Conservation (phyloP, 805 yeast genomes). For the Brettanomyces custersianus region DNA sequence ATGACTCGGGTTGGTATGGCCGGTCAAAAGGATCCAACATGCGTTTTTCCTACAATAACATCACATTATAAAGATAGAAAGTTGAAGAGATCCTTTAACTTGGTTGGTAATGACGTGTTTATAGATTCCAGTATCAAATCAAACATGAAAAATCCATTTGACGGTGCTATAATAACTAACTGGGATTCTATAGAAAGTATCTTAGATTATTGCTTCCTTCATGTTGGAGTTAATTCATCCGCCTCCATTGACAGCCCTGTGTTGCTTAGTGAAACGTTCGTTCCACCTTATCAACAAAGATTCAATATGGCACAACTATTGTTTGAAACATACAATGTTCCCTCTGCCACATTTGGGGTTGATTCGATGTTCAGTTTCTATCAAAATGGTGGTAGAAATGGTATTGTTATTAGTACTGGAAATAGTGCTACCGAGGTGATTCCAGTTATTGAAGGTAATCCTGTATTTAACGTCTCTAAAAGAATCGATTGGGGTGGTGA, state of each 20-base stretch:
- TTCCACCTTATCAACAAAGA: conserved; percentile 63
- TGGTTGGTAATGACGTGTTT: conserved; percentile 76
- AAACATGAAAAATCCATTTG: conserved; percentile 72
- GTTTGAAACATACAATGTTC: conserved; percentile 75
- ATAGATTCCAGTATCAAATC: conserved; percentile 62
- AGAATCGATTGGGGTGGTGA: conserved; percentile 91
- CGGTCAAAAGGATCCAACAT: conserved; percentile 37
- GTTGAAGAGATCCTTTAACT: conserved; percentile 47
- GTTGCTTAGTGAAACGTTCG: conserved; percentile 70
- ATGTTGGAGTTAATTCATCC: conserved; percentile 52
- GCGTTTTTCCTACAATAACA: conserved; percentile 57
- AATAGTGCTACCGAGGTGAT: conserved; percentile 74
- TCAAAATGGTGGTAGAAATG: conserved; percentile 48
- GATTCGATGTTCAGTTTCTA: conserved; percentile 76
- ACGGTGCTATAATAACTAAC: conserved; percentile 77
- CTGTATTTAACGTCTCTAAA: conserved; percentile 58
- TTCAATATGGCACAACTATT: conserved; percentile 68
- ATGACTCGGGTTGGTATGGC: conserved; percentile 52
- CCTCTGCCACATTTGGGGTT: conserved; percentile 70
- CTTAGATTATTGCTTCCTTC: conserved; percentile 76
- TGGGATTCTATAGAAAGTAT: conserved; percentile 87
- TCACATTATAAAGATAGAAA: conserved; percentile 77
- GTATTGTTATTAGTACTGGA: conserved; percentile 78
- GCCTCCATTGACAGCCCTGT: conserved; percentile 68
- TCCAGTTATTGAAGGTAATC: conserved; percentile 70